Percentiles rank a stretch among this genome's conserved stretches.
These are phyloP conservation scores for Crotalaria pallida DNA, from an alignment of 306 rosid species.

Conservation along the genomic window DNA sequence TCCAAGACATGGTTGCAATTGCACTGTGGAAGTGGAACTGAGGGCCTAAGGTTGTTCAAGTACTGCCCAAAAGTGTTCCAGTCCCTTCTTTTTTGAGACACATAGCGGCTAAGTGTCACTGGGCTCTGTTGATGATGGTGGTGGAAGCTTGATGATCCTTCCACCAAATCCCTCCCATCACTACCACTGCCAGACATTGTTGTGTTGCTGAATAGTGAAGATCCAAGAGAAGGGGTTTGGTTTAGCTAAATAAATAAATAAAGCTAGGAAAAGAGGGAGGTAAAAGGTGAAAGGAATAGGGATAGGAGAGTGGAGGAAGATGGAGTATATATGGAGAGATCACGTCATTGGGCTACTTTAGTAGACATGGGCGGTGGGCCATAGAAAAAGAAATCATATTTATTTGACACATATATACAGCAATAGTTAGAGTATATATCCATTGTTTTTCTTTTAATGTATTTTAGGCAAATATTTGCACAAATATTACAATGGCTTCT, in stretches of 20 bases:
- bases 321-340: slow-evolving; percentile 55
- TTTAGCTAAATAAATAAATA: slow-evolving; percentile 33
- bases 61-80: slow-evolving; percentile 98
- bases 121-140: slow-evolving; percentile 19
- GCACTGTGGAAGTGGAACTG: slow-evolving; percentile 78
- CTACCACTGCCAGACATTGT: slow-evolving; percentile 36
- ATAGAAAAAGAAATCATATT: too few species aligned
- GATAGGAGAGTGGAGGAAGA: slow-evolving; percentile 30
- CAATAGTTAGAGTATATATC: too few species aligned
- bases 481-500: too few species aligned
- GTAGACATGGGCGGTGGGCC: slow-evolving; percentile 85
- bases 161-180: slow-evolving; percentile 44
- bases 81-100: slow-evolving; percentile 89
- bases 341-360: slow-evolving; percentile 66
- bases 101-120: slow-evolving; percentile 77
- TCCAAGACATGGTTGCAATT: slow-evolving; percentile 82
- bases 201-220: neutral
- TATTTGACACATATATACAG: too few species aligned
- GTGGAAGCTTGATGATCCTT: slow-evolving; percentile 42
- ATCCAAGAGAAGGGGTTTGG: neutral
- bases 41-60: slow-evolving; percentile 79
- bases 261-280: slow-evolving; percentile 23
- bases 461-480: too few species aligned
- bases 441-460: too few species aligned
- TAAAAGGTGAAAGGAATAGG: slow-evolving; percentile 70